These are phyloP conservation scores for Acacia melanoxylon DNA, from an alignment of 306 rosid genomes.

Conservation along the genomic window DNA sequence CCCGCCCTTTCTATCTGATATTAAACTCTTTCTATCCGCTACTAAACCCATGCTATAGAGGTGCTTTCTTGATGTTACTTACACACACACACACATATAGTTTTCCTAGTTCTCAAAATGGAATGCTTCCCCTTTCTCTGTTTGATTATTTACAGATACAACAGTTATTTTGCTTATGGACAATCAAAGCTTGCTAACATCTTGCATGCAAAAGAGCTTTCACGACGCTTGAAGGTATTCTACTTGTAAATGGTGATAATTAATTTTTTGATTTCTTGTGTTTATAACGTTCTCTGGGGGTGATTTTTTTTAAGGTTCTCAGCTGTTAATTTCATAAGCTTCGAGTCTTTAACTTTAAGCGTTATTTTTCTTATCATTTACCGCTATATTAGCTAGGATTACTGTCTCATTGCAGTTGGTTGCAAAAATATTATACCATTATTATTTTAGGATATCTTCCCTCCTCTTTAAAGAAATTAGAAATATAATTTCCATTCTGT, in stretches of 20 bases:
- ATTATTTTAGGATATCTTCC: neutral
- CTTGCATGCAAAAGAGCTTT: slow-evolving; percentile 78
- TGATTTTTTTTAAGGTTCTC: neutral
- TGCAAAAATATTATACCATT: neutral
- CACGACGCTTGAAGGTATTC: slow-evolving; percentile 77
- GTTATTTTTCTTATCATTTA: neutral
- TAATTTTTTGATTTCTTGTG: neutral
- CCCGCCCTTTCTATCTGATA: neutral
- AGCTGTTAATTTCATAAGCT: neutral
- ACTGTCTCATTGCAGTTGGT: neutral
- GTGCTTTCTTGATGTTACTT: neutral
- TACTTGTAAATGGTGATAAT: neutral
- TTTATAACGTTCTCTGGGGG: neutral
- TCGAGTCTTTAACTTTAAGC: neutral
- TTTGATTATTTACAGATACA: slow-evolving; percentile 49
- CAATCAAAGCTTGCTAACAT: slow-evolving; percentile 86
- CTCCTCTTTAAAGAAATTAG: neutral
- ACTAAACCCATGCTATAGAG: neutral
- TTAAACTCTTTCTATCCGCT: neutral
- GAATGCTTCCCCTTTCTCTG: neutral
- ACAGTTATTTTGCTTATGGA: slow-evolving; percentile 57
- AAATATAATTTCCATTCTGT: neutral
- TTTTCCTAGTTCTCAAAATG: slow-evolving; percentile 1
- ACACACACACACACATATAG: neutral
- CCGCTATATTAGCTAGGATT: neutral